Conservation (phyloP, 495 filamentous ascomycete genomes). For the Penicillium macrosclerotiorum region DNA sequence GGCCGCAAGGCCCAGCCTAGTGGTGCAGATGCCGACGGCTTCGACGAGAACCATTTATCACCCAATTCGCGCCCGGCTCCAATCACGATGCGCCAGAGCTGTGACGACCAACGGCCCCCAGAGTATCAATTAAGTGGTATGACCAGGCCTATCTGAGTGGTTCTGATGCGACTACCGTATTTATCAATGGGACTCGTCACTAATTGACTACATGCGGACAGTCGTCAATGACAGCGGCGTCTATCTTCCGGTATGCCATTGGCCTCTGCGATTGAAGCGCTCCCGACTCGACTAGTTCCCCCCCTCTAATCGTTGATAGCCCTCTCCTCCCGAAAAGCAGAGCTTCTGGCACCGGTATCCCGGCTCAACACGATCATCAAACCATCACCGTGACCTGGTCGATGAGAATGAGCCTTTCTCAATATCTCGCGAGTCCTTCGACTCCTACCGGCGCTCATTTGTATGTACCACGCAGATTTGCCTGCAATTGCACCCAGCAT, state of each 20-base stretch:
- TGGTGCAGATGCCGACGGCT: slow-evolving; percentile 39
- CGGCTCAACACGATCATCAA: slow-evolving; percentile 63
- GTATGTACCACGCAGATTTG: slow-evolving; percentile 56
- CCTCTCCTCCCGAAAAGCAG: slow-evolving; percentile 85
- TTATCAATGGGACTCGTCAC: not conserved
- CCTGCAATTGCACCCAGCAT: not conserved
- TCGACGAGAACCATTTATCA: slow-evolving; percentile 50
- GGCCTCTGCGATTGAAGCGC: not conserved
- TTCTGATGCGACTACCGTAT: not conserved
- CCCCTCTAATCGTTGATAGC: slow-evolving; percentile 50
- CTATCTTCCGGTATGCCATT: slow-evolving; percentile 77
- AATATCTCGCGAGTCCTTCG: slow-evolving; percentile 96
- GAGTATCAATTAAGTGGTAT: slow-evolving; percentile 85
- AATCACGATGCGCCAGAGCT: slow-evolving; percentile 59
- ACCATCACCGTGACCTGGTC: slow-evolving; percentile 65
- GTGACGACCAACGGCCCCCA: slow-evolving; percentile 53
- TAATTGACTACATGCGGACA: slow-evolving; percentile 32
- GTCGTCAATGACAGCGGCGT: slow-evolving; percentile 97
- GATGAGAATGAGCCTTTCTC: slow-evolving; percentile 90
- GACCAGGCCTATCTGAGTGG: slow-evolving; percentile 13
- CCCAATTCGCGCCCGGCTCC: slow-evolving; percentile 42
- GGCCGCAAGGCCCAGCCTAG: slow-evolving; percentile 55
- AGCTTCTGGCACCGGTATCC: slow-evolving; percentile 78
- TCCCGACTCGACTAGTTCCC: slow-evolving; percentile 2
- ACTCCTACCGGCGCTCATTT: slow-evolving; percentile 95